Evolutionary conservation across 805 yeast genomes (phyloP), one percentile per base, ranked within the genome.

Genomic region (Lipomyces starkeyi): DNA sequence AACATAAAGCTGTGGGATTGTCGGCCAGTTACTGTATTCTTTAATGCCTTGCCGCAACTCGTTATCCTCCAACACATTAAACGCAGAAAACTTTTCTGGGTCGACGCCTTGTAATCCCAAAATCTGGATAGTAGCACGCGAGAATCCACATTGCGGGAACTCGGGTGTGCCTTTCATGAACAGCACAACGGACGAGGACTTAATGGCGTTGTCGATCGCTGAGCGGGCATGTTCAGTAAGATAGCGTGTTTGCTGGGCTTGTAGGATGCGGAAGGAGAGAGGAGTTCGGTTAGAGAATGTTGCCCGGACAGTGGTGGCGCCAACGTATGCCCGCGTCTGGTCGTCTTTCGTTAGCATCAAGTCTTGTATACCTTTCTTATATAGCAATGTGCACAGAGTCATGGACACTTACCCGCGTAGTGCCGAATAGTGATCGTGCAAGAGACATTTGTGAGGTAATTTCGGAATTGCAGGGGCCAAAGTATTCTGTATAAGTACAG

Each of bases 81-180:
- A 95, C 25, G 98, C 98, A 54, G 98, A 98, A 81, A 95, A 95
- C 80, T 95, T 94, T 34, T 81, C 85, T 9, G 99, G 99, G 79
- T 95, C 97, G 25, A 95, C 98, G 67, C 99, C 99, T 78, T 94
- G 96, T 77, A 92, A 94, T 14, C 99, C 98, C 68, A 95, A 84
- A 62, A 93, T 85, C 77, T 91, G 95, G 74, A 95, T 93, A 13
- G 98, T 91, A 64, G 97, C 97, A 77, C 97, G 87, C 13, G 98
- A 93, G 76, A 95, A 95, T 0, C 99, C 99, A 83, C 99, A 95
- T 75, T 92, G 96, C 54, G 99, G 99, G 68, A 90, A 93, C 76
- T 94, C 97, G 20, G 99, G 99, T 2, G 97, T 94, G 20, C 99
- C 99, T 80, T 95, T 95, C 99, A 95, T 95, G 82, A 95, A 95